phyloP scores from a whole-genome alignment of 495 filamentous ascomycete genomes.

The Aspergillus leporis region DNA sequence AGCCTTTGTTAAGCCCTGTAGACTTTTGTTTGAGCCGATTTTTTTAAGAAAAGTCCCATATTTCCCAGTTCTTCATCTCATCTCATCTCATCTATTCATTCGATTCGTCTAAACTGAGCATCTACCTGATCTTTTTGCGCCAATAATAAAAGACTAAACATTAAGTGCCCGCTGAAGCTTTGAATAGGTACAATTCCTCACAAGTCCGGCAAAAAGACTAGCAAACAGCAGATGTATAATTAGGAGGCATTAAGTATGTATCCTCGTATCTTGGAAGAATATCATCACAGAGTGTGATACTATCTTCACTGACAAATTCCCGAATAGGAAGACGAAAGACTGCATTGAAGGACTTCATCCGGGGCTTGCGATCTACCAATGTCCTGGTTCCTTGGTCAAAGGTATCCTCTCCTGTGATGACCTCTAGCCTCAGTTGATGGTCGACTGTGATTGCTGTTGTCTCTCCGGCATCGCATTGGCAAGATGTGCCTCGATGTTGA shows the following conservation, averaged over 20 bases:
- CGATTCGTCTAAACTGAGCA: too few species aligned
- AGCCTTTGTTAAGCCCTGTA: too few species aligned
- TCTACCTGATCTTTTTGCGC: too few species aligned
- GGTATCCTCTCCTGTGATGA: constrained; percentile 17
- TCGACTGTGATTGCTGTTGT: constrained; percentile 7
- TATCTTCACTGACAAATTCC: not conserved
- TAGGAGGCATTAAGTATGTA: not conserved
- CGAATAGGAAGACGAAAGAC: constrained; percentile 6
- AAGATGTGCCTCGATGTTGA: not conserved
- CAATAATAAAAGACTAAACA: too few species aligned
- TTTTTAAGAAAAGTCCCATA: too few species aligned
- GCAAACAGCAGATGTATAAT: not conserved
- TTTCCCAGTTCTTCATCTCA: too few species aligned
- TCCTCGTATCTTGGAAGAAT: not conserved
- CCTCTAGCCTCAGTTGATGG: constrained; percentile 14
- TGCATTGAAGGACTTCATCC: constrained; percentile 7
- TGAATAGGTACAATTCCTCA: too few species aligned
- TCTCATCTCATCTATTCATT: too few species aligned
- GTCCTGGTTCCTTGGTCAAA: constrained; percentile 11
- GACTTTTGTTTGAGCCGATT: too few species aligned
- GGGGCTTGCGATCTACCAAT: constrained; percentile 12
- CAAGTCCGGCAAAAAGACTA: too few species aligned
- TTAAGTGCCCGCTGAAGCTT: too few species aligned
- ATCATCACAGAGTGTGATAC: not conserved
- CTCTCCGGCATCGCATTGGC: not conserved